Evolutionary conservation across 352 stramenopile genomes (phyloP).

Genomic region (Phytophthora sp.): DNA sequence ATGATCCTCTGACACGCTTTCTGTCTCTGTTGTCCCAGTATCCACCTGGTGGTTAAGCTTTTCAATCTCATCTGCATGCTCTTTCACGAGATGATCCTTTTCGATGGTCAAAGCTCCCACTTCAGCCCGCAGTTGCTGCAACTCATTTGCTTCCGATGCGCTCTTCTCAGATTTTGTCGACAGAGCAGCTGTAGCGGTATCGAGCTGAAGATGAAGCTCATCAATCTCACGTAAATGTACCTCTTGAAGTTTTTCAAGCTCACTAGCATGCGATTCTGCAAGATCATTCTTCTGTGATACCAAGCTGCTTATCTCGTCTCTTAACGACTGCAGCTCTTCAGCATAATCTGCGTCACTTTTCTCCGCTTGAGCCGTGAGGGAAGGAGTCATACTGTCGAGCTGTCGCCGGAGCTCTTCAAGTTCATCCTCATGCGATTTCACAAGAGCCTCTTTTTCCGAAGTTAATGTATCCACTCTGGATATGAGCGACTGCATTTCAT

Average conservation of each 20-base stretch:
- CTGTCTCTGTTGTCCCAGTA: background rate
- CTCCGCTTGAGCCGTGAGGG: background rate
- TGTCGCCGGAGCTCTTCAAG: slow-evolving; percentile 24
- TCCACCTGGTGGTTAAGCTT: slow-evolving; percentile 27
- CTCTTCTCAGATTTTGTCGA: slow-evolving; percentile 13
- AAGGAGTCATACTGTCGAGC: slow-evolving; percentile 16
- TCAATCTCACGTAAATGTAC: slow-evolving; percentile 12
- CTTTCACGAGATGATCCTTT: slow-evolving; percentile 24
- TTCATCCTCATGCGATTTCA: slow-evolving; percentile 3
- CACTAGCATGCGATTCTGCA: background rate
- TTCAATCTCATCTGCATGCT: slow-evolving; percentile 26
- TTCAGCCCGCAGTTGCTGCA: slow-evolving; percentile 30
- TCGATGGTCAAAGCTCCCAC: slow-evolving; percentile 25
- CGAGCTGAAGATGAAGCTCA: slow-evolving; percentile 7
- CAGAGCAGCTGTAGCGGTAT: slow-evolving; percentile 2
- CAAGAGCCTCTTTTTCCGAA: slow-evolving; percentile 16
- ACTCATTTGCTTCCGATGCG: slow-evolving; percentile 33
- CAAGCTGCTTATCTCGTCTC: slow-evolving; percentile 3
- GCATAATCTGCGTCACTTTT: background rate
- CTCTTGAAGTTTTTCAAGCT: slow-evolving; percentile 9
- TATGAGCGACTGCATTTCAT: slow-evolving; percentile 31
- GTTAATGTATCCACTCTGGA: slow-evolving; percentile 21
- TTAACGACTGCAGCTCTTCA: slow-evolving; percentile 23
- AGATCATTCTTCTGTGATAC: slow-evolving; percentile 2
- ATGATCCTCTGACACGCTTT: background rate